phyloP scores from a whole-genome alignment of 805 yeast species.

The Kluyveromyces dobzhanskii region DNA sequence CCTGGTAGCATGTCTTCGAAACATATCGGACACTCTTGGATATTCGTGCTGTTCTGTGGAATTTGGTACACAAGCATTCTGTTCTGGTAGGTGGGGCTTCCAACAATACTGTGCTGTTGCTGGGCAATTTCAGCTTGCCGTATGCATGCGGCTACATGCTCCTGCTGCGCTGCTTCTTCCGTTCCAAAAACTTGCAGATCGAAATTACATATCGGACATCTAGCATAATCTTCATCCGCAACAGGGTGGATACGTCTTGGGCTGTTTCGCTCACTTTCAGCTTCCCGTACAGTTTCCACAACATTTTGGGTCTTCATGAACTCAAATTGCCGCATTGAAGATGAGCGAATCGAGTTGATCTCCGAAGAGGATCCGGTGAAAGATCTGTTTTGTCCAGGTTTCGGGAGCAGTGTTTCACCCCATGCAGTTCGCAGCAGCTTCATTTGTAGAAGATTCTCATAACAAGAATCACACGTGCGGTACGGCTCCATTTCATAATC shows the following conservation, averaged over 20 bases:
- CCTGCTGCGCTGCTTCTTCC: slow-evolving; percentile 35
- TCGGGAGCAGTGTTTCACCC: slow-evolving; percentile 12
- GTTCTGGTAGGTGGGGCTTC: slow-evolving; percentile 33
- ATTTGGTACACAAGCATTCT: slow-evolving; percentile 75
- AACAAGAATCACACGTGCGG: slow-evolving; percentile 53
- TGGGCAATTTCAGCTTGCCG: slow-evolving; percentile 41
- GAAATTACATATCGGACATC: slow-evolving; percentile 36
- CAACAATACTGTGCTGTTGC: slow-evolving; percentile 37
- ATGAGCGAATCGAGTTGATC: background rate
- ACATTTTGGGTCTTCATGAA: slow-evolving; percentile 29
- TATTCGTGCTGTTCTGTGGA: slow-evolving; percentile 30
- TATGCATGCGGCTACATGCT: slow-evolving; percentile 67
- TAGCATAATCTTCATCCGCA: slow-evolving; percentile 13
- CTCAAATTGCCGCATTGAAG: slow-evolving; percentile 5
- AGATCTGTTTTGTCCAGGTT: slow-evolving; percentile 4
- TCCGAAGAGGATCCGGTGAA: background rate
- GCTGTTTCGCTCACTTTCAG: slow-evolving; percentile 7
- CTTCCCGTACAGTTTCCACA: slow-evolving; percentile 8
- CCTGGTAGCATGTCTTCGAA: slow-evolving; percentile 82
- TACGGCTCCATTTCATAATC: slow-evolving; percentile 39
- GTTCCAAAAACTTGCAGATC: slow-evolving; percentile 11
- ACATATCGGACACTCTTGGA: slow-evolving; percentile 86
- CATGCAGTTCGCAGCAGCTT: slow-evolving; percentile 14
- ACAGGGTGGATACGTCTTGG: slow-evolving; percentile 5
- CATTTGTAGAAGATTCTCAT: slow-evolving; percentile 34